Evolutionary conservation across 2,329 filamentous ascomycete species (phyloP), one percentile per base, ranked within the genome.

Genomic region (Lachnellula cervina): DNA sequence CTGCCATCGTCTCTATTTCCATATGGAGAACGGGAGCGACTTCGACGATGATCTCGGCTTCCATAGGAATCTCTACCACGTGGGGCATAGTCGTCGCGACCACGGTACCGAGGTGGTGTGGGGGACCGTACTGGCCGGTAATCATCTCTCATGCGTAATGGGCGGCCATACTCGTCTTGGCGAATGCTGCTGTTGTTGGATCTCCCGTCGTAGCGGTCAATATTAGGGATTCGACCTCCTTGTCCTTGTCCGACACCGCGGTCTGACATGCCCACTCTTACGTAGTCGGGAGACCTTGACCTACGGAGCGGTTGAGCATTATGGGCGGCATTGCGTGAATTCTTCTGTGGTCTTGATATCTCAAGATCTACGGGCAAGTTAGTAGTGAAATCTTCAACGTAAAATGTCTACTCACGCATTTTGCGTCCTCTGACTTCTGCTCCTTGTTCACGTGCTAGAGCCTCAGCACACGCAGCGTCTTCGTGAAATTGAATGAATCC

Each of bases 401-500:
- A 17, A 37, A n/a, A n/a, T n/a, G 6, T 35, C 23, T 28, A 64
- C 91, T 82, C 77, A 96, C 93, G 91, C 69, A 97, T 96, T 70
- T 91, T 91, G 62, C 92, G 87, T n/a, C 92, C 93, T 67, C 89
- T 83, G 38, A 97, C 84, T 61, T 90, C 82, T 42, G 84, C 81
- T 9, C 89, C 90, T 72, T 97, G 90, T 59, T 97, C 84, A 37
- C 80, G 80, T 37, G 88, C 79, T 64, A 97, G 80, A 4, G 93
- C 93, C 46, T 79, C 78, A 55, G 81, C 78, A 61, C 91, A 96
- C 67, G 93, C 87, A 2, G 81, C 78, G 4, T 85, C 76, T 32
- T 90, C 86, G 62, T 96, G 80, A 63, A 95, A 99, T 70, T 97
- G 94, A 37, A 97, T 91, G 69, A 97, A 99, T 1, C 94, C 94